A percentile compares a stretch with the other conserved stretches of the same genome.
Conservation (phyloP, 2,329 filamentous ascomycete genomes). For the Botrytis squamosa region DNA sequence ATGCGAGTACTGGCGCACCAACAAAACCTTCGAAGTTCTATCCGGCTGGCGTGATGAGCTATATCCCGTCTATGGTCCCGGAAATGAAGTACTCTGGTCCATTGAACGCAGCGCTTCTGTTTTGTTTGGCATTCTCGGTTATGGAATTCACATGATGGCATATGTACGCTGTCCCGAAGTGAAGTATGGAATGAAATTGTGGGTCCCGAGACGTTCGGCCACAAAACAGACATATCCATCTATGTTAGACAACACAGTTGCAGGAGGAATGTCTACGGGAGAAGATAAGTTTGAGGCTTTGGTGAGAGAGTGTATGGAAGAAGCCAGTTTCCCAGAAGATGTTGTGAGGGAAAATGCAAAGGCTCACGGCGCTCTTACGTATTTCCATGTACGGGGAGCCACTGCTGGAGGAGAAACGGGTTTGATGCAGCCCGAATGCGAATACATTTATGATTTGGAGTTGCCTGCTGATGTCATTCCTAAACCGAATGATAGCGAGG, state of each 20-base stretch:
- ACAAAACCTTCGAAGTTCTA: conserved; percentile 71
- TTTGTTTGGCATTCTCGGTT: conserved; percentile 73
- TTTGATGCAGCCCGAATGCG: conserved; percentile 83
- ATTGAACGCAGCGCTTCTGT: conserved; percentile 75
- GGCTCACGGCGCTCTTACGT: conserved; percentile 71
- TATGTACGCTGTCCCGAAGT: conserved; percentile 55
- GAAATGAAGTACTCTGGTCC: conserved; percentile 64
- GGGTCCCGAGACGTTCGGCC: conserved; percentile 75
- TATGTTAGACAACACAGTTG: conserved; percentile 86
- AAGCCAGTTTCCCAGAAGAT: conserved; percentile 74
- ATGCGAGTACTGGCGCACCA: conserved; percentile 65
- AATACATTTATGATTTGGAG: conserved; percentile 89
- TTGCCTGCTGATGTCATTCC: conserved; percentile 67
- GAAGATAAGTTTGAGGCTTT: conserved; percentile 80
- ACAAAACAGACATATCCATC: conserved; percentile 83
- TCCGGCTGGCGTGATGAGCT: conserved; percentile 77
- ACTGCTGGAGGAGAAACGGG: conserved; percentile 77
- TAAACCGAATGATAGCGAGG: conserved; percentile 82
- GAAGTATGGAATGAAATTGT: conserved; percentile 66
- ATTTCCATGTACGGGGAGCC: conserved; percentile 76
- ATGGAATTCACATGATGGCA: conserved; percentile 79
- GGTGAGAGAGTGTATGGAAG: conserved; percentile 83
- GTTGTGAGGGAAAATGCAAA: conserved; percentile 62
- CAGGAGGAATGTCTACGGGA: conserved; percentile 75
- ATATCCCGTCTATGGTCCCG: conserved; percentile 71